Conservation (phyloP, 768 basidiomycete species). For the Kwoniella mangroviensis region DNA sequence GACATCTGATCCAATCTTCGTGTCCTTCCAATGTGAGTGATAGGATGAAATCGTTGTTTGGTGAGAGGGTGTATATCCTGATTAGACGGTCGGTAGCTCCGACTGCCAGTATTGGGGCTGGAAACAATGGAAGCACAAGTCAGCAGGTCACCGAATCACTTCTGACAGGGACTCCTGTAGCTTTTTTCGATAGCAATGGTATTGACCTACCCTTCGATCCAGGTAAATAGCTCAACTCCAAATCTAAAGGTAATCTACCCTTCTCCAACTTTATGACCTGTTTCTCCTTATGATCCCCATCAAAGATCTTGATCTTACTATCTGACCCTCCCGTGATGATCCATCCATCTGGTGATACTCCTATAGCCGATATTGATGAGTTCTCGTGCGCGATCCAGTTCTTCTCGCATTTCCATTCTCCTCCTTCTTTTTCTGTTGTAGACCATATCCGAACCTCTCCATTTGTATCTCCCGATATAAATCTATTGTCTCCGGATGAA, state of each 20-base stretch:
- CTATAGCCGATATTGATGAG: slow-evolving; percentile 70
- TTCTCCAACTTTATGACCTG: slow-evolving; percentile 66
- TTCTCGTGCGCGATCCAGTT: slow-evolving; percentile 68
- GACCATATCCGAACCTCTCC: slow-evolving; percentile 73
- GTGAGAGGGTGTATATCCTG: slow-evolving; percentile 69
- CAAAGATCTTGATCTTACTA: slow-evolving; percentile 76
- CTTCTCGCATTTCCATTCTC: slow-evolving; percentile 19
- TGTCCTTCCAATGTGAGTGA: slow-evolving; percentile 67
- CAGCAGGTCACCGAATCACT: no score
- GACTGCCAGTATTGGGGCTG: slow-evolving; percentile 71
- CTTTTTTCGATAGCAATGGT: background rate
- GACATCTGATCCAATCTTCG: slow-evolving; percentile 90
- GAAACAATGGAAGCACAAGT: slow-evolving; percentile 32
- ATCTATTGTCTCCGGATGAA: slow-evolving; percentile 46
- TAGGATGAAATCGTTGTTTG: slow-evolving; percentile 9
- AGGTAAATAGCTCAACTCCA: slow-evolving; percentile 71
- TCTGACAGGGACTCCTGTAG: no score
- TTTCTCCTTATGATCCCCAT: slow-evolving; percentile 36
- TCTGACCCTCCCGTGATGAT: slow-evolving; percentile 85
- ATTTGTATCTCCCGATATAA: slow-evolving; percentile 77
- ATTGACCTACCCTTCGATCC: slow-evolving; percentile 66
- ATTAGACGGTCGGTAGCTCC: slow-evolving; percentile 80
- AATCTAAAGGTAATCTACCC: slow-evolving; percentile 74
- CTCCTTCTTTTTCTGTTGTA: slow-evolving; percentile 17
- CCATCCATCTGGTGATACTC: slow-evolving; percentile 52